These are phyloP conservation scores for Tetrapisispora taiwanensis DNA, from an alignment of 805 yeast genomes.

Conservation along the genomic window DNA sequence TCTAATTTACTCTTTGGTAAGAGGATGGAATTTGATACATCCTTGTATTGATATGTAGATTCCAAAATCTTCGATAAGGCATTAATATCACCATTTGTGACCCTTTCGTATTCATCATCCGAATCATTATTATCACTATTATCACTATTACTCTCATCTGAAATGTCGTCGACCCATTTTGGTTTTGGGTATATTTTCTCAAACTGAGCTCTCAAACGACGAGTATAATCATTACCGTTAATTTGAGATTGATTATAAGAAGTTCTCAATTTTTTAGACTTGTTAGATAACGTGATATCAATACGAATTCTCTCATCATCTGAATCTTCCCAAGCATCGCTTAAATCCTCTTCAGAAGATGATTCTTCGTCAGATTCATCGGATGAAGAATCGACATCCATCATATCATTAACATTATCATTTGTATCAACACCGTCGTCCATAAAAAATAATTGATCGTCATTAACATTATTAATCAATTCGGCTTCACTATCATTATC, in stretches of 20 bases:
- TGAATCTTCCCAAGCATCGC: constrained; percentile 74
- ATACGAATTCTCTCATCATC: constrained; percentile 73
- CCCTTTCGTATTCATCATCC: constrained; percentile 24
- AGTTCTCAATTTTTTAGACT: constrained; percentile 61
- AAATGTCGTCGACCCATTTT: constrained; percentile 51
- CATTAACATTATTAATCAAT: constrained; percentile 19
- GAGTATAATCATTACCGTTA: constrained; percentile 50
- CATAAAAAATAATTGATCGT: constrained; percentile 19
- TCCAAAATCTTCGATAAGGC: constrained; percentile 33
- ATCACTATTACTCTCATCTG: constrained; percentile 19
- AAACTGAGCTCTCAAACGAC: constrained; percentile 62
- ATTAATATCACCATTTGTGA: constrained; percentile 32
- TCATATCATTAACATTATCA: constrained; percentile 19
- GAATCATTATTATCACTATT: constrained; percentile 20
- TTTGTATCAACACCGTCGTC: constrained; percentile 22
- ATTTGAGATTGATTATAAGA: constrained; percentile 43
- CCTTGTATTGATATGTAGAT: constrained; percentile 33
- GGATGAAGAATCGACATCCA: constrained; percentile 39
- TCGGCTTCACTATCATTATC: constrained; percentile 29
- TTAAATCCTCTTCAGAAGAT: constrained; percentile 27
- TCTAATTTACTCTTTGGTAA: constrained; percentile 64
- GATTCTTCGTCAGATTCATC: constrained; percentile 24
- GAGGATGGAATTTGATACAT: constrained; percentile 37
- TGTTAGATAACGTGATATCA: constrained; percentile 49
- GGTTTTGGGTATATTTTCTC: constrained; percentile 74